phyloP scores from a whole-genome alignment of 2,329 filamentous ascomycete genomes.

The Colletotrichum liaoningense region DNA sequence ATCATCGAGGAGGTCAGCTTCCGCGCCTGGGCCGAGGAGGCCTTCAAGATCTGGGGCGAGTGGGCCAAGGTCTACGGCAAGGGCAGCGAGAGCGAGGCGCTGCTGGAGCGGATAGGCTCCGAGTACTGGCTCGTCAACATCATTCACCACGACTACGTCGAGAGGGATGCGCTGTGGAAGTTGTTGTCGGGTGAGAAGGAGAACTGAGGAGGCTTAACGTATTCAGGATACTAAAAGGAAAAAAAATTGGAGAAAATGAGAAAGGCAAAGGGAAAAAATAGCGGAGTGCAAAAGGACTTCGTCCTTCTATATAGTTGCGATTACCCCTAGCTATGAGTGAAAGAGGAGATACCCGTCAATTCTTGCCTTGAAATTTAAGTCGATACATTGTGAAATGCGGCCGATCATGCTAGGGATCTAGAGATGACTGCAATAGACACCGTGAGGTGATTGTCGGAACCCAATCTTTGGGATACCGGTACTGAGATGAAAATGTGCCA shows the following conservation, averaged over 20 bases:
- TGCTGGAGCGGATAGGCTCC: slow-evolving; percentile 75
- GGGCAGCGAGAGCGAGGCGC: slow-evolving; percentile 74
- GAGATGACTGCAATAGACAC: neutral
- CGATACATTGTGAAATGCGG: neutral
- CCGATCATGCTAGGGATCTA: neutral
- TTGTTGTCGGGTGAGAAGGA: slow-evolving; percentile 60
- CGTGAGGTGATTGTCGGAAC: neutral
- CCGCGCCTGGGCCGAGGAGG: slow-evolving; percentile 93
- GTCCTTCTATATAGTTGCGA: neutral
- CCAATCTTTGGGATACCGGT: neutral
- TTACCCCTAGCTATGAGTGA: neutral
- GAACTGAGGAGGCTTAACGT: neutral
- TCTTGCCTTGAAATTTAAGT: neutral
- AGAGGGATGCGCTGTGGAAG: slow-evolving; percentile 79
- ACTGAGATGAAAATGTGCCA: neutral
- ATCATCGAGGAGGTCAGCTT: slow-evolving; percentile 98
- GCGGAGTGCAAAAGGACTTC: neutral
- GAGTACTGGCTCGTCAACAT: slow-evolving; percentile 92
- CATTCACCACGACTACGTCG: slow-evolving; percentile 83
- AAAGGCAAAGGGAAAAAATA: neutral
- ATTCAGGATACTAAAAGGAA: neutral
- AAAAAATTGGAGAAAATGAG: neutral
- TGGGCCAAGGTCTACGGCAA: slow-evolving; percentile 92
- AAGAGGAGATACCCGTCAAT: slow-evolving; percentile 27
- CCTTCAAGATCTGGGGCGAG: slow-evolving; percentile 94